These are phyloP conservation scores for Thelephora ganbajun DNA, from an alignment of 768 basidiomycete species.

Conservation along the genomic window DNA sequence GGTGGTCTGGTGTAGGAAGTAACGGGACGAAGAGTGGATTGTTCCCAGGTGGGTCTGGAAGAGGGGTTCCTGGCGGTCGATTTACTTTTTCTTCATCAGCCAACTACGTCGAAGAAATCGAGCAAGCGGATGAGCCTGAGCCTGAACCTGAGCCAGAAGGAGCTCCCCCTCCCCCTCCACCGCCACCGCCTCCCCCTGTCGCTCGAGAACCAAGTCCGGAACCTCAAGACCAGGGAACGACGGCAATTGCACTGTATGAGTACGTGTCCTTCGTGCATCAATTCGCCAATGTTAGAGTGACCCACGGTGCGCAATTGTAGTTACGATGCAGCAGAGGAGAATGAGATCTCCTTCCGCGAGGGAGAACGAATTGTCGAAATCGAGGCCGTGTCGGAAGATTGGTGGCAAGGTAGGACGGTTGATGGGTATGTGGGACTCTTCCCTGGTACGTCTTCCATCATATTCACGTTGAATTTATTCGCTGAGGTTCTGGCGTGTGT, in stretches of 20 bases:
- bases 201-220: conserved; percentile 30
- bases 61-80: background rate
- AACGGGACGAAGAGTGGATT: conserved; percentile 58
- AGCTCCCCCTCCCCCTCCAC: conserved; percentile 45
- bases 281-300: conserved; percentile 1
- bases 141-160: conserved; percentile 29
- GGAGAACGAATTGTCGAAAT: conserved; percentile 71
- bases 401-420: conserved; percentile 65
- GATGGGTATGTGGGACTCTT: conserved; percentile 53
- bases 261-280: conserved; percentile 22
- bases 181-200: conserved; percentile 34
- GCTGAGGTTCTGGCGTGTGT: conserved; percentile 9
- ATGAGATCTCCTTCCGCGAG: conserved; percentile 77
- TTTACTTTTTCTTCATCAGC: conserved; percentile 26
- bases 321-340: conserved; percentile 85
- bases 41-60: conserved; percentile 54
- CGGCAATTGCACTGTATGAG: conserved; percentile 60
- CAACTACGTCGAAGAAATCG: conserved; percentile 77
- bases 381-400: conserved; percentile 74
- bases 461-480: background rate
- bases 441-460: conserved; percentile 39
- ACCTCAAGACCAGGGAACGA: conserved; percentile 39
- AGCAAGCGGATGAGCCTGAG: conserved; percentile 25
- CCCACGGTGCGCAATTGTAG: conserved; percentile 20
- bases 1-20: conserved; percentile 76